Base-by-base conservation (phyloP, 2,329 filamentous ascomycete genomes). In the Nemania sp. region DNA sequence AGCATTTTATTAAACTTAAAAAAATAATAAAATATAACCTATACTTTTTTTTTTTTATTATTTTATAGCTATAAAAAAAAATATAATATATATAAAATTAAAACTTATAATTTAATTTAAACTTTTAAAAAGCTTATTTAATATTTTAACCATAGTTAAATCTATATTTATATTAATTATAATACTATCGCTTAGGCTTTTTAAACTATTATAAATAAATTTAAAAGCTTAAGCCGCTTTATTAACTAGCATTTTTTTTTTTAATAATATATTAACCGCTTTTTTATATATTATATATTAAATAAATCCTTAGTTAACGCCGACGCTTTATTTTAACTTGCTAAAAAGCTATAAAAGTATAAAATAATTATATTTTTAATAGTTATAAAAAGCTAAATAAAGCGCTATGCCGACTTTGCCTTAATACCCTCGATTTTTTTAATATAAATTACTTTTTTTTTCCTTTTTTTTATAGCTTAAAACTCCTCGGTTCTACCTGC, bases 51-150 rank as follows among this genome's bases (percentile, higher is more conserved):
- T 49, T 18, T 49, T 49, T 11, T 20, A 35, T 18, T 11, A 13
- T 12, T 35, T 49, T 35, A 35, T 2, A 11, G 6, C 11, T 20
- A 35, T 35, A 35, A 49, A 49, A 49, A n/a, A 49, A 18, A 20
- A 20, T 49, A 20, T 49, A 49, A 35, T 17, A 49, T 49, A 20
- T 49, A 35, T 35, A 49, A 49, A 49, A 49, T 49, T 49, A 49
- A 49, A 49, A 49, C n/a, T 12, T 49, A 12, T 12, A 35, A 6
- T 1, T 11, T 49, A 12, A 49, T 49, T 35, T 49, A 49, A 35
- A 35, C 5, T 18, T 18, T 49, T 35, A 49, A 49, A 49, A 49
- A 49, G 5, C 29, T 49, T 35, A 49, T 12, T 18, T 49, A 49
- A 49, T 49, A 49, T 35, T 35, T 49, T 35, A 35, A 49, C 13